Evolutionary conservation across 352 stramenopile genomes (phyloP).

Genomic region (Phytophthora fragariae): DNA sequence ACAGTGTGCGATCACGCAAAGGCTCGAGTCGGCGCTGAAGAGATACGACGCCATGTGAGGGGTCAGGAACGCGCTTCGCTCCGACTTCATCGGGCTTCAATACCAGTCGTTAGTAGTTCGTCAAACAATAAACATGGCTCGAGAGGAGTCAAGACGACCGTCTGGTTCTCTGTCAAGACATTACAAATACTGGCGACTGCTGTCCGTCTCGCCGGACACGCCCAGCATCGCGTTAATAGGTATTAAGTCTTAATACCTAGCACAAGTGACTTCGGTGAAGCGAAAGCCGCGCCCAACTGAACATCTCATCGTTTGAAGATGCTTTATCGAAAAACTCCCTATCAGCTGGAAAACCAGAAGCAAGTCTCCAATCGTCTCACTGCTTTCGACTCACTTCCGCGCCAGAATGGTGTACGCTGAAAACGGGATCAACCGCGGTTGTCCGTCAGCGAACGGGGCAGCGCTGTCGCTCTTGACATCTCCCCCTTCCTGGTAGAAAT

Average conservation of each 20-base stretch:
- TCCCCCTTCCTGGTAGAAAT: constrained; percentile 27
- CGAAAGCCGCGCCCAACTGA: constrained; percentile 19
- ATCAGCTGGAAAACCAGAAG: background rate
- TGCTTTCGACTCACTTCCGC: constrained; percentile 31
- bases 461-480: background rate
- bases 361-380: background rate
- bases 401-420: constrained; percentile 35
- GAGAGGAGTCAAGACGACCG: background rate
- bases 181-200: constrained; percentile 20
- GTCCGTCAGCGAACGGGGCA: constrained; percentile 26
- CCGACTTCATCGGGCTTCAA: constrained; percentile 4
- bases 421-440: constrained; percentile 38
- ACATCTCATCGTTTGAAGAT: constrained; percentile 13
- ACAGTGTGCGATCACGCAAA: constrained; percentile 3
- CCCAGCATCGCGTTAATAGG: background rate
- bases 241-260: too few species aligned
- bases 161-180: constrained; percentile 18
- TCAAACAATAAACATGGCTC: constrained; percentile 6
- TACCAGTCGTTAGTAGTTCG: background rate
- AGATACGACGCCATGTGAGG: constrained; percentile 1
- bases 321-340: constrained; percentile 9
- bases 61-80: background rate
- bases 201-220: too few species aligned
- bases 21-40: background rate
- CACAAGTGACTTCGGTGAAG: constrained; percentile 10